phyloP scores from a whole-genome alignment of 495 filamentous ascomycete genomes.

The Penicillium turbatum region DNA sequence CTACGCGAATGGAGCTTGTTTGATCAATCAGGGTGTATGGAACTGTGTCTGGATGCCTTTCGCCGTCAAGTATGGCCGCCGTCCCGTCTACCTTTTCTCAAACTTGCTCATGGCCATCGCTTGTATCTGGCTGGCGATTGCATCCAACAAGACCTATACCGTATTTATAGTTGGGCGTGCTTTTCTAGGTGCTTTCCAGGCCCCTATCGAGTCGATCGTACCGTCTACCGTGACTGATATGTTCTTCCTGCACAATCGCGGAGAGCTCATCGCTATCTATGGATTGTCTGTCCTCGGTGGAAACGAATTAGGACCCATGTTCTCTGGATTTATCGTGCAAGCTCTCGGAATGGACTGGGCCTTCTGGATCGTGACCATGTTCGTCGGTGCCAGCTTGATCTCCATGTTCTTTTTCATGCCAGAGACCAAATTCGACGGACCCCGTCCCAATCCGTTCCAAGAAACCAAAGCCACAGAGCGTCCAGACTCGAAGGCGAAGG shows the following conservation, averaged over 20 bases:
- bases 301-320: conserved; percentile 43
- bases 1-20: conserved; percentile 10
- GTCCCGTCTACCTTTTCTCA: conserved; percentile 42
- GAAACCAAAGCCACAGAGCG: not conserved
- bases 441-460: conserved; percentile 10
- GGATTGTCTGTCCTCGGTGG: conserved; percentile 42
- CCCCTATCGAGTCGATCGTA: conserved; percentile 49
- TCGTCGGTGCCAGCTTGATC: conserved; percentile 42
- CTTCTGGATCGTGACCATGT: conserved; percentile 47
- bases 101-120: conserved; percentile 28
- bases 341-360: conserved; percentile 45
- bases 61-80: conserved; percentile 49
- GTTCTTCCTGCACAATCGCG: conserved; percentile 56
- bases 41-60: conserved; percentile 54
- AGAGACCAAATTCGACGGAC: conserved; percentile 41
- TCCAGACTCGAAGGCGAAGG: not conserved
- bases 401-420: conserved; percentile 50
- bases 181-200: conserved; percentile 46
- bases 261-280: conserved; percentile 45
- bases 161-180: conserved; percentile 43
- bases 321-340: conserved; percentile 49
- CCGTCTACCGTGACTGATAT: conserved; percentile 51
- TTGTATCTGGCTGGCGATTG: conserved; percentile 44
- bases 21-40: conserved; percentile 37
- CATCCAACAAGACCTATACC: conserved; percentile 32